These are phyloP conservation scores for Sphaerostilbella broomeana DNA, from an alignment of 2,329 filamentous ascomycete genomes.

Conservation along the genomic window DNA sequence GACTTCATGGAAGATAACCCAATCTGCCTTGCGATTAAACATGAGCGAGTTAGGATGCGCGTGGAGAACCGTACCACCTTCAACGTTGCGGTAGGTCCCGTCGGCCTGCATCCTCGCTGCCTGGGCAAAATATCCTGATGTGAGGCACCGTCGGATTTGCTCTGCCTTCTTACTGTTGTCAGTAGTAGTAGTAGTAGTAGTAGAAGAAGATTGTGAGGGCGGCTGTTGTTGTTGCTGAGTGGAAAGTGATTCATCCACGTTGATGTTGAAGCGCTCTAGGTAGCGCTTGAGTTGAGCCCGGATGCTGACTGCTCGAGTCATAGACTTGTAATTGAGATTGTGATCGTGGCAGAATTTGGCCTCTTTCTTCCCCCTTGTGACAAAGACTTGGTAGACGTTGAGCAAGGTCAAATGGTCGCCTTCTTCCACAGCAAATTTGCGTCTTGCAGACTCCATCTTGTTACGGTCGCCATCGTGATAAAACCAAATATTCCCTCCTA, in stretches of 20 bases:
- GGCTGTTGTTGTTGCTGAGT: too few relatives aligned
- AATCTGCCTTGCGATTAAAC: constrained; percentile 94
- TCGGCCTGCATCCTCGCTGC: constrained; percentile 91
- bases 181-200: too few relatives aligned
- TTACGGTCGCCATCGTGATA: constrained; percentile 72
- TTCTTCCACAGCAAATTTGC: constrained; percentile 85
- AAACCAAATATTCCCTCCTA: constrained; percentile 79
- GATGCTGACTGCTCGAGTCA: constrained; percentile 78
- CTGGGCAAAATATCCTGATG: constrained; percentile 86
- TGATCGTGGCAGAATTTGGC: constrained; percentile 82
- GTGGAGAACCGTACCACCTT: constrained; percentile 68
- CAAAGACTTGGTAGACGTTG: constrained; percentile 88
- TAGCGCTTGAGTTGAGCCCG: constrained; percentile 80
- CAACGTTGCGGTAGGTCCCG: constrained; percentile 82
- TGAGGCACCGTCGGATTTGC: constrained; percentile 75
- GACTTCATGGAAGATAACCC: constrained; percentile 92
- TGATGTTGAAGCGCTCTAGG: constrained; percentile 75
- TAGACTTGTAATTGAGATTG: constrained; percentile 76
- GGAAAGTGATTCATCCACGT: constrained; percentile 56
- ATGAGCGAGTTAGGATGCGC: constrained; percentile 89
- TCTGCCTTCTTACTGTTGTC: constrained; percentile 47
- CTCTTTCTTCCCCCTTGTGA: constrained; percentile 76
- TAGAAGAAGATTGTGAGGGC: constrained; percentile 16
- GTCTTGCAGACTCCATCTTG: constrained; percentile 62
- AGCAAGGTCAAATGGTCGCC: constrained; percentile 89